These are phyloP conservation scores for Kickxella alabastrina DNA, from an alignment of 192 early-diverging fungal species.

Conservation along the genomic window DNA sequence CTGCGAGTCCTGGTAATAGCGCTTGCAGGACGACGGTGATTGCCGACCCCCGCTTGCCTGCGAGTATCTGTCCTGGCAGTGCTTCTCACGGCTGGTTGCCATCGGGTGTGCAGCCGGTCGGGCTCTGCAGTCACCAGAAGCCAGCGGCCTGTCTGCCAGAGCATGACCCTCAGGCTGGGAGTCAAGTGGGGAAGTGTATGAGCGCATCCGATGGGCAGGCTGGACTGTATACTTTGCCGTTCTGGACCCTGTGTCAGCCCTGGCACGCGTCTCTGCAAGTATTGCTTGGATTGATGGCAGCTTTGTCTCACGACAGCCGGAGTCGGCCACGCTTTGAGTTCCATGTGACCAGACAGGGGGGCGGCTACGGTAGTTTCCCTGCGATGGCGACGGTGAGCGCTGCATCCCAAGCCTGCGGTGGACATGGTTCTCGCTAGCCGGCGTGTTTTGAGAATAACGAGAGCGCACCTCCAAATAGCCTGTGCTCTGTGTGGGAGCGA, in stretches of 20 bases:
- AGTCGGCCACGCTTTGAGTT: too few species aligned
- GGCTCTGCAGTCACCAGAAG: not conserved
- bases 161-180: not conserved
- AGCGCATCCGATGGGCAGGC: slow-evolving; percentile 6
- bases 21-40: not conserved
- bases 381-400: slow-evolving; percentile 7
- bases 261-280: slow-evolving; percentile 12
- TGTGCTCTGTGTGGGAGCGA: not conserved
- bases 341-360: not conserved
- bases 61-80: too few species aligned
- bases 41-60: too few species aligned
- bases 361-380: not conserved
- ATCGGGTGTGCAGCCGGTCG: not conserved
- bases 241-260: not conserved
- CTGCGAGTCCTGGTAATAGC: slow-evolving; percentile 17
- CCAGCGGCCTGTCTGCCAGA: not conserved
- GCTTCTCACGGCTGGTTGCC: too few species aligned
- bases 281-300: slow-evolving; percentile 38
- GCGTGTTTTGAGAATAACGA: slow-evolving; percentile 18
- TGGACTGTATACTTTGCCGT: not conserved
- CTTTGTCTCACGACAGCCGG: slow-evolving; percentile 11
- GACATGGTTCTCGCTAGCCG: slow-evolving; percentile 4
- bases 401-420: not conserved
- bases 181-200: slow-evolving; percentile 26
- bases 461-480: slow-evolving; percentile 11